A percentile compares a stretch with the other conserved stretches of the same genome.
These are phyloP conservation scores for Talaromyces atroroseus DNA, from an alignment of 2,329 filamentous ascomycete species.

Conservation along the genomic window DNA sequence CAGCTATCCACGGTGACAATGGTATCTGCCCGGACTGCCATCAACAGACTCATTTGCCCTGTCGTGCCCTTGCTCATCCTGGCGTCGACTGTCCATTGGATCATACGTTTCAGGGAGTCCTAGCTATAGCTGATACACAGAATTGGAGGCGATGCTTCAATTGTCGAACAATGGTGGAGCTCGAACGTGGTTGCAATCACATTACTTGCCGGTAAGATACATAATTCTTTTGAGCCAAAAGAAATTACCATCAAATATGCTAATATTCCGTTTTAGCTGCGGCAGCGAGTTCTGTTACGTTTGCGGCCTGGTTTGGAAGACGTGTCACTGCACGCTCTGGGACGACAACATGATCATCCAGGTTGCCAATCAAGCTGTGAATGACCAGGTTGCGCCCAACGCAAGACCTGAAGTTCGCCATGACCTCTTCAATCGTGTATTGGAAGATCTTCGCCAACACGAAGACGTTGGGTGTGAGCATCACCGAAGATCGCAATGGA, in stretches of 20 bases:
- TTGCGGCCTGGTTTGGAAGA: neutral
- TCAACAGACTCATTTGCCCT: slow-evolving; percentile 16
- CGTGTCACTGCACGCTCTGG: neutral
- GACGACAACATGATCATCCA: neutral
- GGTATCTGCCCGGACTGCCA: slow-evolving; percentile 14
- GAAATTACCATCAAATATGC: neutral
- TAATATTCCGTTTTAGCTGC: neutral
- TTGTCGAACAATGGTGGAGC: neutral
- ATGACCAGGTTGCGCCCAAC: neutral
- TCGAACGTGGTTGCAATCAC: slow-evolving; percentile 3
- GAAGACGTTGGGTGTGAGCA: neutral
- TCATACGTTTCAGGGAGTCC: slow-evolving; percentile 5
- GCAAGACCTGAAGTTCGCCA: neutral
- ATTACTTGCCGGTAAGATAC: slow-evolving; percentile 6
- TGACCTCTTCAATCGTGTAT: neutral
- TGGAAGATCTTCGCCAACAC: neutral
- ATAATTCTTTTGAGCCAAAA: neutral
- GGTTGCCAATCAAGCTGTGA: neutral
- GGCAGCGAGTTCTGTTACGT: slow-evolving; percentile 1
- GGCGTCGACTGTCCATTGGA: slow-evolving; percentile 17
- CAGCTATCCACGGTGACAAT: neutral
- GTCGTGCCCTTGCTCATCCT: slow-evolving; percentile 16
- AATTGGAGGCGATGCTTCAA: slow-evolving; percentile 1
- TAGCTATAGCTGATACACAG: neutral
- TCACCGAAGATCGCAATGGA: neutral